A percentile compares a stretch with the other conserved stretches of the same genome.
phyloP scores from a whole-genome alignment of 768 basidiomycete genomes.

The Phaeolepiota aurea region DNA sequence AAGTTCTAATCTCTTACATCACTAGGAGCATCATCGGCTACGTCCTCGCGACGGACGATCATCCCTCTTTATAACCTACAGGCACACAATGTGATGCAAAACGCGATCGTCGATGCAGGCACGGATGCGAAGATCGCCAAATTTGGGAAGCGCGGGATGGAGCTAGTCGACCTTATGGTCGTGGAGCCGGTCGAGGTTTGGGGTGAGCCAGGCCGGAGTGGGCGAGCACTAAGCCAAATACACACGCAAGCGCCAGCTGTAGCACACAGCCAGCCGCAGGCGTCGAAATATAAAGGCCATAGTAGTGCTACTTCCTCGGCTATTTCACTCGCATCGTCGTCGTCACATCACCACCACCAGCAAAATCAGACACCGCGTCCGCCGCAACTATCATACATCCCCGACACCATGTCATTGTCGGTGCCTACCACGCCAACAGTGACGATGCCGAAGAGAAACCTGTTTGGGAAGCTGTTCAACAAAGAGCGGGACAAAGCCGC shows the following conservation, averaged over 20 bases:
- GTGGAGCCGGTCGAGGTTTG: slow-evolving; percentile 78
- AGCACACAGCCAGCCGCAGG: slow-evolving; percentile 5
- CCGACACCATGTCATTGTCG: slow-evolving; percentile 7
- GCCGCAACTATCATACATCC: slow-evolving; percentile 11
- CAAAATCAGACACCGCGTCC: slow-evolving; percentile 18
- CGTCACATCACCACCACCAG: slow-evolving; percentile 12
- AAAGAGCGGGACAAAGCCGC: slow-evolving; percentile 15
- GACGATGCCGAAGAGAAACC: slow-evolving; percentile 40
- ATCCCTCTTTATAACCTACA: slow-evolving; percentile 83
- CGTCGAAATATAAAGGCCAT: slow-evolving; percentile 10
- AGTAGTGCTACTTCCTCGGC: not conserved
- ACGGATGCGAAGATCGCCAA: slow-evolving; percentile 82
- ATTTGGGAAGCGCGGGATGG: slow-evolving; percentile 65
- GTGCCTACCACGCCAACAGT: slow-evolving; percentile 13
- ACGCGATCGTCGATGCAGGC: slow-evolving; percentile 80
- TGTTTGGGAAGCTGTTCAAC: slow-evolving; percentile 71
- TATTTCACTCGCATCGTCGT: not conserved
- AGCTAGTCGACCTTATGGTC: slow-evolving; percentile 70
- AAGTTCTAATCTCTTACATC: no score
- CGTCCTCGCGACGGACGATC: slow-evolving; percentile 52
- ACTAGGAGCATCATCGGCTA: no score
- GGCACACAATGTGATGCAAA: slow-evolving; percentile 83
- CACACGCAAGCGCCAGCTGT: no score
- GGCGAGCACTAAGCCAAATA: not conserved
- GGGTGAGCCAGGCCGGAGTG: slow-evolving; percentile 34